Conservation (phyloP, 148 eudicot species). For the Vaccinium corymbosum region DNA sequence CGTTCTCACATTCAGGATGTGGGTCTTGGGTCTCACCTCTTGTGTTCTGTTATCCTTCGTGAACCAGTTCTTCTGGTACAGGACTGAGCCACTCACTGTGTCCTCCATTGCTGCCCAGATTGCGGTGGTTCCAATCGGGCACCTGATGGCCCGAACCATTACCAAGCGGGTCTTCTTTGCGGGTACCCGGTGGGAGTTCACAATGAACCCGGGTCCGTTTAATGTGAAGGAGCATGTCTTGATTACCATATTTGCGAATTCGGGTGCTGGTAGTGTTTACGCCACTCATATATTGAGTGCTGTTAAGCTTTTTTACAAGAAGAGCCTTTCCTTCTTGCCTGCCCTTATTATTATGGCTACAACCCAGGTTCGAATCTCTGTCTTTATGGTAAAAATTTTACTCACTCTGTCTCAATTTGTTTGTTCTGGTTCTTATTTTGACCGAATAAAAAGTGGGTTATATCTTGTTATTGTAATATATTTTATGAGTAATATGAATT, state of each 20-base stretch:
- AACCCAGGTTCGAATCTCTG: constrained; percentile 58
- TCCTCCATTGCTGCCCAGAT: constrained; percentile 64
- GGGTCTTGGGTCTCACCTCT: constrained; percentile 58
- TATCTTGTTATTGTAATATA: too few species aligned
- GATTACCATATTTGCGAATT: constrained; percentile 68
- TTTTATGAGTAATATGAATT: too few species aligned
- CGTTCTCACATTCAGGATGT: constrained; percentile 72
- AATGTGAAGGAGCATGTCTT: constrained; percentile 73
- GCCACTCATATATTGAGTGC: constrained; percentile 72
- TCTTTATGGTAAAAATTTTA: too few species aligned
- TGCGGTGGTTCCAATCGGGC: constrained; percentile 76
- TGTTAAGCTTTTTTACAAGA: constrained; percentile 67
- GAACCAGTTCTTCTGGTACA: constrained; percentile 86
- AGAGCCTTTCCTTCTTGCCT: constrained; percentile 49
- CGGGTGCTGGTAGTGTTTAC: constrained; percentile 69
- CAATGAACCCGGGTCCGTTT: constrained; percentile 74
- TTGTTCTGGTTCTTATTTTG: too few species aligned
- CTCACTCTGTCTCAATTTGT: too few species aligned
- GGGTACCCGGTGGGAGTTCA: constrained; percentile 44
- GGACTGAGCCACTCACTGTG: constrained; percentile 50
- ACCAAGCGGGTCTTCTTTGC: constrained; percentile 40
- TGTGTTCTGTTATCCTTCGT: constrained; percentile 54
- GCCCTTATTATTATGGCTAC: constrained; percentile 73
- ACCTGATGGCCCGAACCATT: constrained; percentile 66
- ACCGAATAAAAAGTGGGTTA: too few species aligned